Evolutionary conservation across 352 stramenopile species (phyloP).

Genomic region (Pythium aquatile): DNA sequence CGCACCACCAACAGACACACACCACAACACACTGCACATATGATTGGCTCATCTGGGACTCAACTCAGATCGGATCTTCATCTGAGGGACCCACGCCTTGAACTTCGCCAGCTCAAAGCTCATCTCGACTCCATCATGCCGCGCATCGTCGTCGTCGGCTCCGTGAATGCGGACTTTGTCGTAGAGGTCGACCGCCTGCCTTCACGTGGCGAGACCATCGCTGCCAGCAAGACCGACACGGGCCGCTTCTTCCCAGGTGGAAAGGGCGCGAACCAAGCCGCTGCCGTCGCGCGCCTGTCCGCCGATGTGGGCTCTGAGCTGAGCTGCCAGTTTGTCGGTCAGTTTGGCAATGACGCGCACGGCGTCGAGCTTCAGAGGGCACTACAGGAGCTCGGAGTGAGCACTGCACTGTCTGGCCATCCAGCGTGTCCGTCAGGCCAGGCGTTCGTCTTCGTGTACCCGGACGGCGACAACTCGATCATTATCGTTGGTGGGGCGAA

Average conservation of each 20-base stretch:
- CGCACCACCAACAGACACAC: background rate
- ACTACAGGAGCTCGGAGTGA: slow-evolving; percentile 34
- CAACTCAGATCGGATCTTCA: background rate
- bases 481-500: slow-evolving; percentile 83
- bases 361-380: slow-evolving; percentile 42
- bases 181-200: slow-evolving; percentile 71
- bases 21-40: background rate
- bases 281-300: slow-evolving; percentile 51
- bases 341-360: slow-evolving; percentile 77
- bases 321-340: slow-evolving; percentile 47
- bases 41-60: background rate
- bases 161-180: slow-evolving; percentile 80
- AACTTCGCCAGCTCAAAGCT: background rate
- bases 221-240: slow-evolving; percentile 49
- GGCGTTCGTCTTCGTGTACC: slow-evolving; percentile 82
- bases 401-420: slow-evolving; percentile 39
- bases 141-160: slow-evolving; percentile 73
- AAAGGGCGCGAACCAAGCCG: slow-evolving; percentile 82
- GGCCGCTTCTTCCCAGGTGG: slow-evolving; percentile 66
- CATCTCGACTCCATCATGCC: slow-evolving; percentile 22
- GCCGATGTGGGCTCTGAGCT: slow-evolving; percentile 4
- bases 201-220: slow-evolving; percentile 63
- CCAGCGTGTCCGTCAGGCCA: slow-evolving; percentile 61
- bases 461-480: slow-evolving; percentile 80
- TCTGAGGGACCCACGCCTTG: background rate